These are phyloP conservation scores for Podospora pseudoanserina DNA, from an alignment of 495 filamentous ascomycete genomes.

Conservation along the genomic window DNA sequence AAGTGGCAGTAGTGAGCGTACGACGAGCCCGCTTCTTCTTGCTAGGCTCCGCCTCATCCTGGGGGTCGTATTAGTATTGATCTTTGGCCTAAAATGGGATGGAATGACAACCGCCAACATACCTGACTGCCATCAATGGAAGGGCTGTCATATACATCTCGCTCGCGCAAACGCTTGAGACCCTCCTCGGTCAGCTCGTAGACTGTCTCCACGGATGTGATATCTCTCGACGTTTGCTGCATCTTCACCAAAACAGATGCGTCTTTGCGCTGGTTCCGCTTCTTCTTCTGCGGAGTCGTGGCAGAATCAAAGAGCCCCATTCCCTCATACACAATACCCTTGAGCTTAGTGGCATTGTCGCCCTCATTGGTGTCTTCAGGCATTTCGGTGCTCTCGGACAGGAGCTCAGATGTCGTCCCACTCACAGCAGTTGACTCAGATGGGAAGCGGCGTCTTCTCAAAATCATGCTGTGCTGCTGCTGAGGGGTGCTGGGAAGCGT, in stretches of 20 bases:
- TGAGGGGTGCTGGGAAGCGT: constrained; percentile 22
- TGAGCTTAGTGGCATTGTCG: constrained; percentile 52
- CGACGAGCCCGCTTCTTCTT: constrained; percentile 3
- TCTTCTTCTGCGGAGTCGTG: constrained; percentile 68
- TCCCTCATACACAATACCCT: constrained; percentile 74
- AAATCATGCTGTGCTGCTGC: constrained; percentile 13
- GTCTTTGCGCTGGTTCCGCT: constrained; percentile 85
- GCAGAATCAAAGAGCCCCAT: constrained; percentile 90
- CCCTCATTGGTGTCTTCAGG: constrained; percentile 34
- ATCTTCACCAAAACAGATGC: constrained; percentile 65
- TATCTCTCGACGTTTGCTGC: constrained; percentile 59
- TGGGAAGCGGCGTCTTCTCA: constrained; percentile 14
- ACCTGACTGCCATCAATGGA: constrained; percentile 48
- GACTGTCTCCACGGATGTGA: constrained; percentile 70
- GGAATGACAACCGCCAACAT: constrained; percentile 19
- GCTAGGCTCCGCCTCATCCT: neutral
- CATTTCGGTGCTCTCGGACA: constrained; percentile 27
- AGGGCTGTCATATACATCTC: constrained; percentile 49
- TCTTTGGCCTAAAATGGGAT: neutral
- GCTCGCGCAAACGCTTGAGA: constrained; percentile 50
- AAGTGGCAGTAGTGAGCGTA: neutral
- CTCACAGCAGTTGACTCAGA: constrained; percentile 28
- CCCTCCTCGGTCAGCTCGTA: constrained; percentile 46
- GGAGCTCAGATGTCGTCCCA: constrained; percentile 28
- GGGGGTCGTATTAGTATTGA: neutral